Conservation (phyloP, 106 monocot genomes). For the Alisma plantagoaquatica region DNA sequence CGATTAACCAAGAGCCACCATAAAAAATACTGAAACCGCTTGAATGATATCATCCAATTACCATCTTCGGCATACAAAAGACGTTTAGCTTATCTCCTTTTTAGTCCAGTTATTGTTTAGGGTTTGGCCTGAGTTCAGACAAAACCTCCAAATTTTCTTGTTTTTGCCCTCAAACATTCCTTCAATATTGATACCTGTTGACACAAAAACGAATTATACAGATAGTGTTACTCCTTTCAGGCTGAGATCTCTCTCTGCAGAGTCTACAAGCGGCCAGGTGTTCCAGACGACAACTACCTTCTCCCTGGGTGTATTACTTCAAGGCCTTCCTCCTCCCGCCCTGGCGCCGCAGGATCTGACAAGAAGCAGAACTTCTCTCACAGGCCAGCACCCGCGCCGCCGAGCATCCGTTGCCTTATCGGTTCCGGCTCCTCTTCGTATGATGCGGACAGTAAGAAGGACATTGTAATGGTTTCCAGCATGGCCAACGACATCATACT, state of each 20-base stretch:
- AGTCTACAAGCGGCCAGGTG: constrained; percentile 19
- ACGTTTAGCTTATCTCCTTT: not conserved
- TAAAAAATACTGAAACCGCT: not conserved
- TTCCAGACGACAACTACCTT: constrained; percentile 10
- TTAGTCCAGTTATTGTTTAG: not conserved
- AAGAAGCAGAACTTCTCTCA: not conserved
- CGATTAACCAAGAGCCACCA: not conserved
- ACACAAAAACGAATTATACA: not conserved
- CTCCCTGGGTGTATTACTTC: not conserved
- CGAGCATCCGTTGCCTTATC: not conserved
- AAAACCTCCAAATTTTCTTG: not conserved
- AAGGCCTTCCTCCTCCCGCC: constrained; percentile 3
- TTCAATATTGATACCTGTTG: not conserved
- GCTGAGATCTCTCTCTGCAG: constrained; percentile 26
- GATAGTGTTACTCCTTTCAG: constrained; percentile 4
- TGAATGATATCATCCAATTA: too few relatives aligned
- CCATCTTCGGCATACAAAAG: too few relatives aligned
- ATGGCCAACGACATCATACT: not conserved
- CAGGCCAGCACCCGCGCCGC: not conserved
- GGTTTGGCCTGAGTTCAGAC: not conserved
- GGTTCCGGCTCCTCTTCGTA: not conserved
- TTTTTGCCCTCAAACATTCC: not conserved
- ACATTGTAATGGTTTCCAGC: too few relatives aligned
- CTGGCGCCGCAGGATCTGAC: not conserved
- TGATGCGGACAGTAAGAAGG: too few relatives aligned